Conservation (phyloP, 2,329 filamentous ascomycete genomes). For the Phialophora verrucosa region DNA sequence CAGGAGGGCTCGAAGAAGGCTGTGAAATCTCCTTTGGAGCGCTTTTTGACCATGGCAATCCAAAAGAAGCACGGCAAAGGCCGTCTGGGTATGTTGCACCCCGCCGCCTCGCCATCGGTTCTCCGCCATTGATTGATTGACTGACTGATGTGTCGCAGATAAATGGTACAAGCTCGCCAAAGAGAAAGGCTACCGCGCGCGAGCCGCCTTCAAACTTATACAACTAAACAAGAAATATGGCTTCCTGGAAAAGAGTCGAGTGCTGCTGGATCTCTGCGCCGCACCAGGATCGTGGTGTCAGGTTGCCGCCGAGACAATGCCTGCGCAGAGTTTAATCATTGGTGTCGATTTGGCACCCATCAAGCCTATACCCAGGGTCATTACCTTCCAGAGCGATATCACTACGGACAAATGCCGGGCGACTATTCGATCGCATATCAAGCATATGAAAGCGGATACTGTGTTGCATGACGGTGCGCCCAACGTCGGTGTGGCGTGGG, state of each 20-base stretch:
- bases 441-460: slow-evolving; percentile 94
- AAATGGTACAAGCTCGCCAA: slow-evolving; percentile 99
- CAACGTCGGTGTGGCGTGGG: slow-evolving; percentile 97
- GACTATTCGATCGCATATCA: slow-evolving; percentile 85
- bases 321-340: slow-evolving; percentile 83
- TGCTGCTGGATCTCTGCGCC: slow-evolving; percentile 95
- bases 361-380: slow-evolving; percentile 91
- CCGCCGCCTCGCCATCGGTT: slow-evolving; percentile 13
- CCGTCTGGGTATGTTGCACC: slow-evolving; percentile 16
- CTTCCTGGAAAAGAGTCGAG: slow-evolving; percentile 95
- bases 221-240: slow-evolving; percentile 99
- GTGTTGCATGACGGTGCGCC: slow-evolving; percentile 97
- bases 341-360: slow-evolving; percentile 95
- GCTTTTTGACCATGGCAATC: slow-evolving; percentile 73
- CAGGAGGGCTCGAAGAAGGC: background rate
- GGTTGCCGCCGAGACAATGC: slow-evolving; percentile 95
- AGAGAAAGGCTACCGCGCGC: slow-evolving; percentile 94
- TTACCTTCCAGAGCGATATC: slow-evolving; percentile 96
- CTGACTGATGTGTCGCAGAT: slow-evolving; percentile 64
- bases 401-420: slow-evolving; percentile 95
- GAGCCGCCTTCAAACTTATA: slow-evolving; percentile 97
- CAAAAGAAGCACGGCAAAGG: slow-evolving; percentile 76
- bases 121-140: background rate
- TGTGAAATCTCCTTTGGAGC: background rate
- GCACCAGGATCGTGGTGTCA: slow-evolving; percentile 98